phyloP scores from a whole-genome alignment of 176 grass and related monocot species.

The Zea luxurians region DNA sequence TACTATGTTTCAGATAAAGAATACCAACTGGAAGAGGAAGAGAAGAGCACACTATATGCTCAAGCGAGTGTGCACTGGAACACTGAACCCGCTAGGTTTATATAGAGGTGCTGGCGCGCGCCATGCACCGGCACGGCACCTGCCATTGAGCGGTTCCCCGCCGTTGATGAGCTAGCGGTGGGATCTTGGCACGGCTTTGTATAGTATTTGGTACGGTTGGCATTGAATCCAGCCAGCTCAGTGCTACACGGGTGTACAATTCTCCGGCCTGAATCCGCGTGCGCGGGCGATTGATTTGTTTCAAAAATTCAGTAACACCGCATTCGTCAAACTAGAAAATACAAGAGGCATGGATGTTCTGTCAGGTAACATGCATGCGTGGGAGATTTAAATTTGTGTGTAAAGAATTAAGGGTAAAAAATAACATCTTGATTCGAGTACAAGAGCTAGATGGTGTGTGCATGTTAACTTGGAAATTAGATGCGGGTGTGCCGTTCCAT shows the following conservation, averaged over 20 bases:
- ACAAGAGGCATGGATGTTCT: neutral
- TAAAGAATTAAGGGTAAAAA: neutral
- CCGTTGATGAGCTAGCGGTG: neutral
- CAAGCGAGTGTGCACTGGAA: conserved; percentile 31
- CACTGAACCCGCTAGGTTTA: conserved; percentile 33
- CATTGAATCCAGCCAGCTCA: conserved; percentile 39
- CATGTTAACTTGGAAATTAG: neutral
- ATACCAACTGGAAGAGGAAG: neutral
- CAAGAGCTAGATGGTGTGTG: neutral
- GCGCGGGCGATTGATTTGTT: neutral
- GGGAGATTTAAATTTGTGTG: neutral
- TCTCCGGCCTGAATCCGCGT: neutral
- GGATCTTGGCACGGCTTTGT: conserved; percentile 18
- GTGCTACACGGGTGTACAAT: neutral
- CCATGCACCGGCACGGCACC: neutral
- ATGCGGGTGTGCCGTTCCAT: neutral
- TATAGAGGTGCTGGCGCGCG: conserved; percentile 7
- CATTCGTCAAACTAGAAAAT: neutral
- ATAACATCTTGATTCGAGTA: neutral
- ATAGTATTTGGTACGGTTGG: conserved; percentile 19
- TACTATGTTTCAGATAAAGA: neutral
- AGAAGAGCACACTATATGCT: neutral
- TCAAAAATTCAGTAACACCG: neutral
- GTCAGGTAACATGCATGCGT: neutral
- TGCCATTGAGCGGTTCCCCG: neutral